Evolutionary conservation across 2,329 filamentous ascomycete genomes (phyloP).

Genomic region (Hypoxylon sp.): DNA sequence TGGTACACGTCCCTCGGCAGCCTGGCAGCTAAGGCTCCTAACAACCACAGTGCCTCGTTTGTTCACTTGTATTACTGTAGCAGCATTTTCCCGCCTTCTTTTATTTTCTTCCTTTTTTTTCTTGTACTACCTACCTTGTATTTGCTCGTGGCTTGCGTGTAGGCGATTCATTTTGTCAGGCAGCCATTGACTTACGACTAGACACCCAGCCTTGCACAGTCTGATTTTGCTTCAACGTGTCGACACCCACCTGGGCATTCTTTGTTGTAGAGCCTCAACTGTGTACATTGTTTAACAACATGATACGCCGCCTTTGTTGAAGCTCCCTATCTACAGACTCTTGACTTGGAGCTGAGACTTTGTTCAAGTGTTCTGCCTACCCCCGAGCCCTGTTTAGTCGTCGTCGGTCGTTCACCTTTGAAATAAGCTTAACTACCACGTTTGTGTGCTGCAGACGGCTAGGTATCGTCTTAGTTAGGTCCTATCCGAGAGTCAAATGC

Average conservation of each 20-base stretch:
- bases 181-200: neutral
- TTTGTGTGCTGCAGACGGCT: too few relatives aligned
- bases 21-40: too few relatives aligned
- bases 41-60: neutral
- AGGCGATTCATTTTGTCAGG: neutral
- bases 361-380: too few relatives aligned
- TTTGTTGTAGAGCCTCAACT: neutral
- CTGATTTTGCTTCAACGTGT: neutral
- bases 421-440: too few relatives aligned
- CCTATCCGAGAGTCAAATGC: too few relatives aligned
- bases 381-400: too few relatives aligned
- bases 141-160: neutral
- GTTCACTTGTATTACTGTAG: neutral
- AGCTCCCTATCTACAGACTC: too few relatives aligned
- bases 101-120: neutral
- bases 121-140: neutral
- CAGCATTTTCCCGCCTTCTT: neutral
- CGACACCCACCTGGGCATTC: neutral
- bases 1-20: too few relatives aligned
- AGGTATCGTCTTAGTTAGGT: too few relatives aligned
- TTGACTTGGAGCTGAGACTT: too few relatives aligned
- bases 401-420: too few relatives aligned
- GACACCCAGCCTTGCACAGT: neutral
- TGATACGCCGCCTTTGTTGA: neutral
- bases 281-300: neutral